Conservation (phyloP, 768 basidiomycete species). For the Chalciporus chontae region DNA sequence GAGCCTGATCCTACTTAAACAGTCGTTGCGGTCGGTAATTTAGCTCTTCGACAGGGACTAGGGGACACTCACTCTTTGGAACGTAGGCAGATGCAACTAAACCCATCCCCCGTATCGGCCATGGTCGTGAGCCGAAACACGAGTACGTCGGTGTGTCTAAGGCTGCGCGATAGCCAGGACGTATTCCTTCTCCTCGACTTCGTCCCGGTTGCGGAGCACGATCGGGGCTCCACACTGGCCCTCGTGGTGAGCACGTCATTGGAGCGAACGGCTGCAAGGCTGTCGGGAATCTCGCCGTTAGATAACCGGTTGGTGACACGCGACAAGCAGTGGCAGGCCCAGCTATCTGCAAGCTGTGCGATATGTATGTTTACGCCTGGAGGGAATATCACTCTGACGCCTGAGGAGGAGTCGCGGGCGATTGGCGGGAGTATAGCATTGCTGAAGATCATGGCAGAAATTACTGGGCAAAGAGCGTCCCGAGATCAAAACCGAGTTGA, state of each 20-base stretch:
- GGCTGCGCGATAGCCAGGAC: conserved; percentile 25
- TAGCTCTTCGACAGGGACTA: neutral
- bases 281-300: conserved; percentile 44
- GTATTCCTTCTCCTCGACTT: conserved; percentile 64
- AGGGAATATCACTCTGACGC: conserved; percentile 7
- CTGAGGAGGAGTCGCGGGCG: conserved; percentile 27
- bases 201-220: conserved; percentile 45
- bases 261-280: conserved; percentile 41
- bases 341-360: conserved; percentile 55
- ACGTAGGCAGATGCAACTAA: conserved; percentile 26
- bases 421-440: conserved; percentile 48
- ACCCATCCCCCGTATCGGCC: conserved; percentile 24
- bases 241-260: conserved; percentile 50
- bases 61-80: neutral
- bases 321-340: conserved; percentile 56
- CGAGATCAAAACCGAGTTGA: neutral
- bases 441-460: conserved; percentile 37
- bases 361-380: conserved; percentile 50
- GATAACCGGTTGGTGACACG: conserved; percentile 43
- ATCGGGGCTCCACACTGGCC: conserved; percentile 39
- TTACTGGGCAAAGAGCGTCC: conserved; percentile 32
- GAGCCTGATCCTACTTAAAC: conserved; percentile 33
- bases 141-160: conserved; percentile 53
- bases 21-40: conserved; percentile 20
- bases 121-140: conserved; percentile 59